Conservation (phyloP, 2,329 filamentous ascomycete genomes). For the Septoria petroselini region DNA sequence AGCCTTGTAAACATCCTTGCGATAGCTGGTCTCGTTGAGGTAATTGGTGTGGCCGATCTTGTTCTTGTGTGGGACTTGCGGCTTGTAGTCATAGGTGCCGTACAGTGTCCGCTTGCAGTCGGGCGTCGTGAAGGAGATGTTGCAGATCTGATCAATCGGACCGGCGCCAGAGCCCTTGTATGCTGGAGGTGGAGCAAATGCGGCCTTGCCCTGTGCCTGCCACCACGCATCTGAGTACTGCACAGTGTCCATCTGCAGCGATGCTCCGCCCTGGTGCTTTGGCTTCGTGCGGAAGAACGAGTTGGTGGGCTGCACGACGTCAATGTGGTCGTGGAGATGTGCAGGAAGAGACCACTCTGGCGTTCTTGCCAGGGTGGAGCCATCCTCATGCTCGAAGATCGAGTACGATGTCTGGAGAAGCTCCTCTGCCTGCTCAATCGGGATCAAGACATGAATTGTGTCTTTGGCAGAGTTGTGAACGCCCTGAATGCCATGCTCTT, state of each 20-base stretch:
- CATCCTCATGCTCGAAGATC: constrained; percentile 53
- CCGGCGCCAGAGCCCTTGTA: constrained; percentile 9
- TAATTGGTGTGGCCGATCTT: constrained; percentile 48
- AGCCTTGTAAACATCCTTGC: constrained; percentile 57
- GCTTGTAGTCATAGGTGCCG: constrained; percentile 53
- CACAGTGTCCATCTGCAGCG: constrained; percentile 18
- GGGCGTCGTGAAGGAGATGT: constrained; percentile 51
- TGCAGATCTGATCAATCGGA: constrained; percentile 45
- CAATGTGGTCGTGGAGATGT: constrained; percentile 57
- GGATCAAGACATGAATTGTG: constrained; percentile 55
- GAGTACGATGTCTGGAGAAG: constrained; percentile 54
- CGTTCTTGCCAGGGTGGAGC: constrained; percentile 52
- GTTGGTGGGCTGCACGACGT: constrained; percentile 60
- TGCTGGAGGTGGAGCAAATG: constrained; percentile 15
- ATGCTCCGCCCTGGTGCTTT: constrained; percentile 17
- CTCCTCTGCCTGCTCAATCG: constrained; percentile 52
- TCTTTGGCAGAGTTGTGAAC: constrained; percentile 55
- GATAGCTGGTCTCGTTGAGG: constrained; percentile 49
- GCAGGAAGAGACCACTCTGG: constrained; percentile 57
- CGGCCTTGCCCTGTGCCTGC: constrained; percentile 23
- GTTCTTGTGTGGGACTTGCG: constrained; percentile 44
- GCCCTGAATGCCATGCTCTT: constrained; percentile 50
- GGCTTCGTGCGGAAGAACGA: constrained; percentile 52
- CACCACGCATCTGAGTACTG: constrained; percentile 24
- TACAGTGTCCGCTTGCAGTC: constrained; percentile 56